These are phyloP conservation scores for Dysphania ambrosioides DNA, from an alignment of 148 eudicot genomes.

Conservation along the genomic window DNA sequence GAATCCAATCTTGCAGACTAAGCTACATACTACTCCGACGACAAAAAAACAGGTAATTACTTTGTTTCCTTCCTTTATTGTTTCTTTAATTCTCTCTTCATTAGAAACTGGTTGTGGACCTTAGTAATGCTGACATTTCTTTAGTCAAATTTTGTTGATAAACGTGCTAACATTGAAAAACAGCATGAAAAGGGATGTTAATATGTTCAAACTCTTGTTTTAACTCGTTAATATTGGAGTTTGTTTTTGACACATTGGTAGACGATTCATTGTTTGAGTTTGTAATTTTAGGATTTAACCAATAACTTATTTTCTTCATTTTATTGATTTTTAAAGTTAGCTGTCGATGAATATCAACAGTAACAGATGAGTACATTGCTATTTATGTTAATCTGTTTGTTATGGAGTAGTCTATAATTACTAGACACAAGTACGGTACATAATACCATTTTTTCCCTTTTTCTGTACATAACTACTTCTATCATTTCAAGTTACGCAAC, in stretches of 20 bases:
- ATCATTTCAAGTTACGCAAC: background rate
- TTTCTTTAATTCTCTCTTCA: background rate
- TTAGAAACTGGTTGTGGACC: background rate
- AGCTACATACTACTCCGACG: conserved; percentile 27
- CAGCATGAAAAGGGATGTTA: background rate
- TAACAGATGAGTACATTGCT: background rate
- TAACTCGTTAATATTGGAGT: background rate
- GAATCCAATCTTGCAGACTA: conserved; percentile 40
- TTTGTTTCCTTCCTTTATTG: background rate
- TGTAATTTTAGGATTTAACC: background rate
- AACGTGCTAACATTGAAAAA: background rate
- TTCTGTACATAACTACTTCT: background rate
- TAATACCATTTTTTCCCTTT: background rate
- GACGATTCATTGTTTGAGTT: background rate
- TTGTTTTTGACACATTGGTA: background rate
- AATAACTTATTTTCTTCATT: background rate
- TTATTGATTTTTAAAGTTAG: background rate
- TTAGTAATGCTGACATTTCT: background rate
- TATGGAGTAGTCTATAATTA: background rate
- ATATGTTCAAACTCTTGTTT: background rate
- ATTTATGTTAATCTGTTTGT: background rate
- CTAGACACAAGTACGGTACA: background rate
- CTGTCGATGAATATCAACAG: background rate
- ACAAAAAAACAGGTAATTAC: conserved; percentile 43
- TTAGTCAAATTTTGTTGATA: background rate